phyloP scores from a whole-genome alignment of 192 early-diverging fungal species.

The Diversispora epigaea region DNA sequence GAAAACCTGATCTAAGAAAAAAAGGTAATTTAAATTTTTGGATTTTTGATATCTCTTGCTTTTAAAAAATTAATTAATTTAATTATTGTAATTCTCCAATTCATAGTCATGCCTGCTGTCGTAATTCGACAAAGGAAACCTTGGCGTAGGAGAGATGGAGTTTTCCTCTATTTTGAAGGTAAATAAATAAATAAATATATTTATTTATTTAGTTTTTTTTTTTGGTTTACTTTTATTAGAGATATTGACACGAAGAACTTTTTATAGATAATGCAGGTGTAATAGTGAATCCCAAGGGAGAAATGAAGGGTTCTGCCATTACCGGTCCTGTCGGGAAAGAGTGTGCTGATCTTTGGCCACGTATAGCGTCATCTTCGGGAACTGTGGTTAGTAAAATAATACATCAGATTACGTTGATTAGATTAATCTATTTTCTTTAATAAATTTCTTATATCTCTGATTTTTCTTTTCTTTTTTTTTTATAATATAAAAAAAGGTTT shows the following conservation, averaged over 20 bases:
- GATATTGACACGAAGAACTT: neutral
- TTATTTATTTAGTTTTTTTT: neutral
- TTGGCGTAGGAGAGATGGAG: conserved; percentile 98
- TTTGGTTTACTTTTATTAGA: neutral
- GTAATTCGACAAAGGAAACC: conserved; percentile 99
- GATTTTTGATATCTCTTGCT: neutral
- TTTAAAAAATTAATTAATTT: neutral
- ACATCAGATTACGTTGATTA: neutral
- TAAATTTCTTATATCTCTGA: too few relatives aligned
- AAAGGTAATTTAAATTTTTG: conserved; percentile 65
- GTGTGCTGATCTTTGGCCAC: conserved; percentile 99
- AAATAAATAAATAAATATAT: neutral
- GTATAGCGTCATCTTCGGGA: conserved; percentile 92
- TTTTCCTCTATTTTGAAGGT: conserved; percentile 98
- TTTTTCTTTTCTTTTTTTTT: too few relatives aligned
- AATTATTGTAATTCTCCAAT: neutral
- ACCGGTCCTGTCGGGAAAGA: conserved; percentile 99
- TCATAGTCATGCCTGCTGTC: conserved; percentile 93
- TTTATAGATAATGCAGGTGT: conserved; percentile 97
- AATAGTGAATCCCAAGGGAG: conserved; percentile 99
- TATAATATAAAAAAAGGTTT: too few relatives aligned
- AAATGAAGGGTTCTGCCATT: conserved; percentile 99
- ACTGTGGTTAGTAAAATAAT: conserved; percentile 60
- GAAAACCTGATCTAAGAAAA: conserved; percentile 99
- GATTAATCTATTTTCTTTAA: neutral